Base-by-base conservation (phyloP, 208 protist species). In the Zelonia costaricensis region DNA sequence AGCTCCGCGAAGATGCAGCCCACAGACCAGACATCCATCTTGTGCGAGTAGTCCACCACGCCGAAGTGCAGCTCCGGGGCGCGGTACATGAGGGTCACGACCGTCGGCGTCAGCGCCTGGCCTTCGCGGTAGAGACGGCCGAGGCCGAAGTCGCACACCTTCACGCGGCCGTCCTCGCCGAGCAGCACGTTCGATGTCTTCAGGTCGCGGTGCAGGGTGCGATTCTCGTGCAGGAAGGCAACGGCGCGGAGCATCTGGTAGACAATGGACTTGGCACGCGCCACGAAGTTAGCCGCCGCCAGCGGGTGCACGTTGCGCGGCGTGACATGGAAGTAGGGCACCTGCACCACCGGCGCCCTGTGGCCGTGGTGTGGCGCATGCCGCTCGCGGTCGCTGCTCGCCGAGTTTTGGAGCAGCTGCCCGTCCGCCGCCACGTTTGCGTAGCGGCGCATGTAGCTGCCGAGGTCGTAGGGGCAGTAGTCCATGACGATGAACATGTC, bases 1-100 rank as follows among this genome's bases (percentile, higher is more conserved):
- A 99, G 70, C 79, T 99, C 98, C 4, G 96, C 98, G 35, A 99
- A 74, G 27, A 99, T 98, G 84, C 97, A 99, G 16, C 94, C 97
- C 4, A 86, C 58, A 12, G 94, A 98, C 97, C 96, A 99, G 16
- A 98, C 81, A 75, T 98, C 97, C 70, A 99, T 94, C 20, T 90
- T 78, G 42, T 96, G 87, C 1, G 93, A 97, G 60, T 94, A 94
- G 69, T 92, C 85, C 10, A 48, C 44, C 10, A 88, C 52, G 39
- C 93, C 92, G 36, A 98, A 84, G 53, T 97, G 82, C 16, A 98
- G 64, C 77, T 99, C 96, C 13, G 97, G 97, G 1, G 96, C 91
- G 23, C 96, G 88, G 67, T 98, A 99, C 93, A 97, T 98, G 22
- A 97, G 78, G n/a, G 97, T 99, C 25, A 97, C 93, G 4, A 97